Base-by-base conservation (phyloP, 495 filamentous ascomycete species). In the Neohortaea acidophila region DNA sequence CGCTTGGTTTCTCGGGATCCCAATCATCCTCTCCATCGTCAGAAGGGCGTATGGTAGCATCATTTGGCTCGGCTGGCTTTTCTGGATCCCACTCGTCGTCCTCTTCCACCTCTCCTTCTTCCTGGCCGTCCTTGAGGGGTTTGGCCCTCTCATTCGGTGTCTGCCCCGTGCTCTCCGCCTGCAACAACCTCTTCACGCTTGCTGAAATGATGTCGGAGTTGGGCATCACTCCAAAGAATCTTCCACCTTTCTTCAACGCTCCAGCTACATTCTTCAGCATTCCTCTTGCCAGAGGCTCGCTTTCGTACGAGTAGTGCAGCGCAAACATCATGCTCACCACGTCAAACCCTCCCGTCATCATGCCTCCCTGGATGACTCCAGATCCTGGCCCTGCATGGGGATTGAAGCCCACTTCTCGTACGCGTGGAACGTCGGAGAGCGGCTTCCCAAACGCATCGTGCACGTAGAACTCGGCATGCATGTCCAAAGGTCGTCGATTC, bases 251-350 rank as follows among this genome's bases (percentile, higher is more conserved):
- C 58, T 84, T 91, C 50, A 97, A 58, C 19, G 75, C 69, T 3
- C 84, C 79, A 1, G 89, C 75, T 10, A 97, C 89, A 55, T 97
- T 97, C 54, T 73, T 70, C 35, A 97, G 69, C 89, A 97, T 96
- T 38, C 74, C 77, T 15, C 86, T 72, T 9, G 86, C 77, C 56
- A 93, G 91, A 4, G 68, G 68, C 57, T 96, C 58, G 41, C 65
- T 82, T 59, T 97, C 91, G 49, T 94, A 97, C 0, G 91, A 86
- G 54, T 97, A 97, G 61, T 97, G 89, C 75, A 97, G 92, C 53
- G 84, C 86, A 51, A 97, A 97, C 89, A 97, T 97, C 70, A 91
- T 93, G 39, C 79, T 81, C 33, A 97, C 87, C 10, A 96, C 79
- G 55, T 97, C 91, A 47, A 94, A 97, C 6, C 86, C 85, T 11